Conservation (phyloP, 768 basidiomycete species). For the Tulasnella sp. region DNA sequence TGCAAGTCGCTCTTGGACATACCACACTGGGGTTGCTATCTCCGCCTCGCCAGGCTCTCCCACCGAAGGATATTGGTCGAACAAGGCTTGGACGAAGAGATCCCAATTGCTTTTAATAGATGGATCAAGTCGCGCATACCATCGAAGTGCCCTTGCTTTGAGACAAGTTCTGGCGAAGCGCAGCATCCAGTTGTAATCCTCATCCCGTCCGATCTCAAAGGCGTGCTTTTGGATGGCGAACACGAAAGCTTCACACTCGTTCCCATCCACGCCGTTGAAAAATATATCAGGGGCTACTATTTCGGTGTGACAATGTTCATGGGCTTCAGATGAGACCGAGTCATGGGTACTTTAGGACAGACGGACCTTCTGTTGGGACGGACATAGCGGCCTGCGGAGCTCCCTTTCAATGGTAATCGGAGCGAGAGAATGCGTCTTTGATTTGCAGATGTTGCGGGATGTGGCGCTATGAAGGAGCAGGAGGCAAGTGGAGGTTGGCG, state of each 20-base stretch:
- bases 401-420: no score
- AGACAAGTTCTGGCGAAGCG: background rate
- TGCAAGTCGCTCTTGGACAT: no score
- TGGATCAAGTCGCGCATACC: background rate
- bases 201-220: background rate
- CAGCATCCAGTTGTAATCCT: background rate
- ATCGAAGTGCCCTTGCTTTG: background rate
- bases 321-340: no score
- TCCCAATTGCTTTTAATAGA: background rate
- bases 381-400: no score
- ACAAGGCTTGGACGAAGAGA: background rate
- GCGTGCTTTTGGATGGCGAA: background rate
- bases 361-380: no score
- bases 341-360: background rate
- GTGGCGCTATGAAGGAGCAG: no score
- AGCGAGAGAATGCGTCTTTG: no score
- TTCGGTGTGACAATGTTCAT: no score
- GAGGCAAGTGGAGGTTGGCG: no score
- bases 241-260: background rate
- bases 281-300: background rate
- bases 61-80: background rate
- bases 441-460: no score
- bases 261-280: background rate
- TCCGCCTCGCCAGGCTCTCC: no score
- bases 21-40: background rate